Evolutionary conservation across 2,329 filamentous ascomycete species (phyloP), one percentile per base, ranked within the genome.

Genomic region (Zasmidium cellare): DNA sequence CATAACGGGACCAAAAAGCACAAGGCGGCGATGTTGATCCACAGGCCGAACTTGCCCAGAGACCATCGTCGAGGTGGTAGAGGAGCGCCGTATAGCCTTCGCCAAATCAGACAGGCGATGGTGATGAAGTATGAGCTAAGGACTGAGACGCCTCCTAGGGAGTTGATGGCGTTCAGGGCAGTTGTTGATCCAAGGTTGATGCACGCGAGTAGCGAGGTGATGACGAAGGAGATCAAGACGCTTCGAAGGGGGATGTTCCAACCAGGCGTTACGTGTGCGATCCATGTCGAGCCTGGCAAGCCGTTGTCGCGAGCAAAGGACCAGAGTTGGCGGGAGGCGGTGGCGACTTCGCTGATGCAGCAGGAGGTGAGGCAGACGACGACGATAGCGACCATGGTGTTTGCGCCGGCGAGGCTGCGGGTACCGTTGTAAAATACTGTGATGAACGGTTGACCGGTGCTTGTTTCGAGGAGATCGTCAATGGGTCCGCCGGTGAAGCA

Each of bases 141-240:
- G 12, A 76, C 65, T 2, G 76, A 72, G 20, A 67, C 72, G 11
- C 72, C 68, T 6, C 67, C 70, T 7, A 79, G 70, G 1, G 75
- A 72, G 35, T 77, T 71, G 45, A 78, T 76, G 31, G 75, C 75
- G 58, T 75, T 73, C 47, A 81, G 70, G 18, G 75, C 76, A 3
- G 74, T 72, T 23, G 74, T 75, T 22, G 67, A 69, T 38, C 71
- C 73, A 38, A 74, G 63, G 47, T 71, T 73, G 59, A 75, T 73
- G 31, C 46, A 47, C 5, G 59, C 25, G 7, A 61, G 51, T 16
- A 59, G 52, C 3, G 31, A 56, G 20, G 53, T 57, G 23, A 57
- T 49, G 16, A 57, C 31, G 22, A 61, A 51, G 11, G 46, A 51
- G 18, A 61, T 23, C 1, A 55, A 35, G 6, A 59, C 57, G 2